Percentiles rank a stretch among this genome's conserved stretches.
phyloP scores from a whole-genome alignment of 306 rosid species.

The Prunus mume region DNA sequence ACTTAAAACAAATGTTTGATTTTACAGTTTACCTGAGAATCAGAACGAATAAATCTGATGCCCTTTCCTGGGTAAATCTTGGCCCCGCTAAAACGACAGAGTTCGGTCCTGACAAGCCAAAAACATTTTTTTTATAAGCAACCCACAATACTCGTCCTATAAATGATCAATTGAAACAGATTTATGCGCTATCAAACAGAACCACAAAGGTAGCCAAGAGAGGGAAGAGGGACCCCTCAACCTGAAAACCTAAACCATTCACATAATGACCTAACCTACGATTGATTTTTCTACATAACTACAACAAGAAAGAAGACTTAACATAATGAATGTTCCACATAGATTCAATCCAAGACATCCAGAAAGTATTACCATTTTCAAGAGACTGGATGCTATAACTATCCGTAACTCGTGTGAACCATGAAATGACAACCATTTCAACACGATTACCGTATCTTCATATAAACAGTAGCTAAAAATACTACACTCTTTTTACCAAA shows the following conservation, averaged over 20 bases:
- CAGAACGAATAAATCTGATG: conserved; percentile 74
- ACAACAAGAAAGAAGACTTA: neutral
- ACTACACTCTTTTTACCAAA: too few species aligned
- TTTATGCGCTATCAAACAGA: neutral
- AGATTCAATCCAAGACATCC: neutral
- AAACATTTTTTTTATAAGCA: neutral
- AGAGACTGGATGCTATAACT: neutral
- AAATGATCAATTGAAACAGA: neutral
- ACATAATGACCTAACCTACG: neutral
- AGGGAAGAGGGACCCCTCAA: neutral
- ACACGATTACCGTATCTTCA: neutral
- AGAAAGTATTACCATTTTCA: too few species aligned
- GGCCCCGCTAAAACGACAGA: conserved; percentile 82
- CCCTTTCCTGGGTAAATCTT: conserved; percentile 93
- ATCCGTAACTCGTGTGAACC: neutral
- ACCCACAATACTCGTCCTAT: neutral
- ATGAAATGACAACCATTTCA: neutral
- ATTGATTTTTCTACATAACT: neutral
- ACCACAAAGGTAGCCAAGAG: neutral
- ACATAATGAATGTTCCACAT: neutral
- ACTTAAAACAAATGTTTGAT: neutral
- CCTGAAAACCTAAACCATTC: neutral
- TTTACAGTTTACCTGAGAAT: conserved; percentile 65
- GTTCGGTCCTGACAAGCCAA: conserved; percentile 62
- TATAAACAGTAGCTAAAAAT: neutral